phyloP scores from a whole-genome alignment of 495 filamentous ascomycete species.

The Aspergillus panamensis region DNA sequence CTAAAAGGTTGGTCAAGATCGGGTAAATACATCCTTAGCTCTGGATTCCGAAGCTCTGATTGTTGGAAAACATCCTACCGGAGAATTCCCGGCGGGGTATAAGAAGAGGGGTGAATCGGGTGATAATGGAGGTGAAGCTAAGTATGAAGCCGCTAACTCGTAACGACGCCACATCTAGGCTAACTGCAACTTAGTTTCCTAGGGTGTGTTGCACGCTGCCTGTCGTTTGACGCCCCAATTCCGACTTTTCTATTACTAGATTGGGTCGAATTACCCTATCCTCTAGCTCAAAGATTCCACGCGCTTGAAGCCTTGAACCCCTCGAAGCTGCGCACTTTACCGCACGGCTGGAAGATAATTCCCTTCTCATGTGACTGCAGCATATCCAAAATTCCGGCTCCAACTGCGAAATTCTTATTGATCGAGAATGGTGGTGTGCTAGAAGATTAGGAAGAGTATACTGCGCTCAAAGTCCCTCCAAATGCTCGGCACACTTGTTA shows the following conservation, averaged over 20 bases:
- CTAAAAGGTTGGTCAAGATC: conserved; percentile 5
- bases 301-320: conserved; percentile 35
- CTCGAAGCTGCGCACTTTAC: conserved; percentile 20
- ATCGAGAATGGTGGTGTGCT: no score
- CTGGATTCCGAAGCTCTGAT: neutral
- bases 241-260: conserved; percentile 20
- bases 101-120: neutral
- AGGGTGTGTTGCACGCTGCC: no score
- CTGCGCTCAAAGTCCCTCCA: no score
- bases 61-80: conserved; percentile 15
- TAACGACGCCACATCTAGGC: neutral
- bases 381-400: no score
- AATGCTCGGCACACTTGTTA: no score
- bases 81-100: conserved; percentile 12
- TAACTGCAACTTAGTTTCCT: conserved; percentile 1
- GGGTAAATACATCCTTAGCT: conserved; percentile 11
- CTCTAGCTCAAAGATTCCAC: conserved; percentile 39
- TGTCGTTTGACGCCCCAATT: conserved; percentile 11
- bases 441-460: no score
- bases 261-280: conserved; percentile 19
- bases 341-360: no score
- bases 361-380: no score
- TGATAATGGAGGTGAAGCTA: neutral
- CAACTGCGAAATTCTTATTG: no score
- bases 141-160: neutral